These are phyloP conservation scores for Metarhizium humberi DNA, from an alignment of 2,329 filamentous ascomycete species.

Conservation along the genomic window DNA sequence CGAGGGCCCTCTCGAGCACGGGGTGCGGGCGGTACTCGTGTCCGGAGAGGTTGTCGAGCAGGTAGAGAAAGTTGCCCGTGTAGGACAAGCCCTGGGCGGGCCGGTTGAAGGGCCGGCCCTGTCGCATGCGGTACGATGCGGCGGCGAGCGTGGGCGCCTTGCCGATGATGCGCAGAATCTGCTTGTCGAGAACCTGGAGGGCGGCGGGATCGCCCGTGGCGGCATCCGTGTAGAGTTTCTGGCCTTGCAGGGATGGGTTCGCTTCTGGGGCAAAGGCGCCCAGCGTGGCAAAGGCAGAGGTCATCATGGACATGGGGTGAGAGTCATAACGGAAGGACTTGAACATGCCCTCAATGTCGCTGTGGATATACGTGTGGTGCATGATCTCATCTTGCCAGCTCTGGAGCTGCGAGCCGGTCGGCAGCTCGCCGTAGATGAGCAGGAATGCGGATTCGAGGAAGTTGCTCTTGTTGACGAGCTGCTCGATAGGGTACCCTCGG, in stretches of 20 bases:
- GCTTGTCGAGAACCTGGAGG: constrained; percentile 37
- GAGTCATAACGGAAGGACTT: constrained; percentile 42
- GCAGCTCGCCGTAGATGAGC: constrained; percentile 42
- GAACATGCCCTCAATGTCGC: constrained; percentile 39
- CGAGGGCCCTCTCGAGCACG: constrained; percentile 39
- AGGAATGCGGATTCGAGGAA: constrained; percentile 41
- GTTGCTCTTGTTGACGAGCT: constrained; percentile 37
- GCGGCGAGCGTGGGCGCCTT: constrained; percentile 42
- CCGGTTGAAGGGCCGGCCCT: constrained; percentile 40
- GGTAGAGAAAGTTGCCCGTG: constrained; percentile 45
- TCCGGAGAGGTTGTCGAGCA: constrained; percentile 41
- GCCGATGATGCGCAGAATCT: constrained; percentile 42
- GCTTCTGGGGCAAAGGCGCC: constrained; percentile 40
- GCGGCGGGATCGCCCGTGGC: constrained; percentile 30
- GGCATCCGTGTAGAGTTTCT: constrained; percentile 39
- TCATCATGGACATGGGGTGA: constrained; percentile 43
- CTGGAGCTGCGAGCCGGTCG: constrained; percentile 29
- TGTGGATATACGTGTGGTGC: constrained; percentile 41
- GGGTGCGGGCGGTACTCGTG: constrained; percentile 38
- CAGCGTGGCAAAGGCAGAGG: constrained; percentile 38
- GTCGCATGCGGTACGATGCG: constrained; percentile 42
- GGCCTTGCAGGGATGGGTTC: constrained; percentile 38
- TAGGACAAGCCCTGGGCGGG: constrained; percentile 38
- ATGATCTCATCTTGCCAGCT: constrained; percentile 38
- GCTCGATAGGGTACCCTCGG: constrained; percentile 41